Evolutionary conservation across 2,329 filamentous ascomycete genomes (phyloP).

Genomic region (Colletotrichum liriopes): DNA sequence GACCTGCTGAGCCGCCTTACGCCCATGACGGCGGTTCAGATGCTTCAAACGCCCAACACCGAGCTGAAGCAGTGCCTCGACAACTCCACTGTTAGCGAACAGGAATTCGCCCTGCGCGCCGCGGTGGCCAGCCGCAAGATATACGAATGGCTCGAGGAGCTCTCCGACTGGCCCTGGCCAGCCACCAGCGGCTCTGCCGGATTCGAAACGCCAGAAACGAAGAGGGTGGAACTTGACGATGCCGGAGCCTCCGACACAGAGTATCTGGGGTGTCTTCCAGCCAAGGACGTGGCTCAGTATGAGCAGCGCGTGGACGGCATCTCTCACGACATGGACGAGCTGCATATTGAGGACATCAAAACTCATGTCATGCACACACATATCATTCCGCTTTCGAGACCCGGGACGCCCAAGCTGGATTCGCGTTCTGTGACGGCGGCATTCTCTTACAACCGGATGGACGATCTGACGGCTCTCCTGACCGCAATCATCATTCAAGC

Average conservation of each 20-base stretch:
- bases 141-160: slow-evolving; percentile 80
- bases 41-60: slow-evolving; percentile 69
- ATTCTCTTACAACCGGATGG: slow-evolving; percentile 78
- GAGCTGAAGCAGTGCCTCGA: slow-evolving; percentile 73
- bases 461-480: slow-evolving; percentile 90
- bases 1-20: slow-evolving; percentile 75
- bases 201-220: slow-evolving; percentile 65
- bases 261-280: slow-evolving; percentile 81
- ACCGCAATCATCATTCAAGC: slow-evolving; percentile 94
- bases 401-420: slow-evolving; percentile 62
- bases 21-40: slow-evolving; percentile 73
- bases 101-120: slow-evolving; percentile 79
- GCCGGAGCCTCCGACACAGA: slow-evolving; percentile 48
- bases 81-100: slow-evolving; percentile 74
- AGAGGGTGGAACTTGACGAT: slow-evolving; percentile 57
- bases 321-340: slow-evolving; percentile 74
- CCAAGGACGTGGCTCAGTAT: slow-evolving; percentile 75
- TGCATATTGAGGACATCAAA: slow-evolving; percentile 91
- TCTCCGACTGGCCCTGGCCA: slow-evolving; percentile 74
- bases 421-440: slow-evolving; percentile 58
- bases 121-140: slow-evolving; percentile 80
- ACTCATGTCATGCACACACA: slow-evolving; percentile 87
- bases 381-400: slow-evolving; percentile 73
- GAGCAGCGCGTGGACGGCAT: slow-evolving; percentile 84
- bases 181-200: slow-evolving; percentile 64